Base-by-base conservation (phyloP, 1,284 basidiomycete genomes). In the Apiotrichum brassicae region DNA sequence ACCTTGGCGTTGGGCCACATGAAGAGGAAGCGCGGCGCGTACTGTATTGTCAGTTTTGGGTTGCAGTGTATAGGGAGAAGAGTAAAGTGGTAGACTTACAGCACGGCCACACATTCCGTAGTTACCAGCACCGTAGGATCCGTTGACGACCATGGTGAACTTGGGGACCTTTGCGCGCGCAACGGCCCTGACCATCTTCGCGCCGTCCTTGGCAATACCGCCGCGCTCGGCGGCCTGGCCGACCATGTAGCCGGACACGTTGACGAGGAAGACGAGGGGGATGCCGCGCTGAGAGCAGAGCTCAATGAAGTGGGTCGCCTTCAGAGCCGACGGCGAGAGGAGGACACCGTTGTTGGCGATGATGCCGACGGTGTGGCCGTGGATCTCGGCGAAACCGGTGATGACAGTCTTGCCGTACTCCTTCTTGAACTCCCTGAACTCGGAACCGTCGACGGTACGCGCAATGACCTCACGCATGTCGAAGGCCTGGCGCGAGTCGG, bases 1-100 rank as follows among this genome's bases (percentile, higher is more conserved):
- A 95, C 85, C 70, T 87, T 91, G 25, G 92, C 88, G 61, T 93
- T 94, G 52, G 92, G 92, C 92, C 93, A 97, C 88, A 92, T 93
- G 87, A 88, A 97, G 47, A 97, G 74, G 79, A 97, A 95, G 53
- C 91, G 80, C 3, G 92, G 91, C 11, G 87, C 89, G 72, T 94
- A 94, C 81, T 91, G 28, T 30, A 8, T 14, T 14, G 14, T 14
- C 8, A 34, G n/a, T 18, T 23, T n/a, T n/a, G n/a, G n/a, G n/a
- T n/a, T n/a, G n/a, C n/a, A 30, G 36, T 38, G 20, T 23, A 13
- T 23, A 19, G 18, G 13, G 25, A 20, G 4, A 3, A 14, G 40
- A 3, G n/a, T 11, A 19, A 46, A 34, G 75, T 82, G 72, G 68
- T 23, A 6, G 3, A 38, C 36, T 38, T 14, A 89, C 87, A 50